Percentiles rank a stretch among this genome's conserved stretches.
phyloP scores from a whole-genome alignment of 1,139 yeast species.

The Sugiyamaella castrensis region DNA sequence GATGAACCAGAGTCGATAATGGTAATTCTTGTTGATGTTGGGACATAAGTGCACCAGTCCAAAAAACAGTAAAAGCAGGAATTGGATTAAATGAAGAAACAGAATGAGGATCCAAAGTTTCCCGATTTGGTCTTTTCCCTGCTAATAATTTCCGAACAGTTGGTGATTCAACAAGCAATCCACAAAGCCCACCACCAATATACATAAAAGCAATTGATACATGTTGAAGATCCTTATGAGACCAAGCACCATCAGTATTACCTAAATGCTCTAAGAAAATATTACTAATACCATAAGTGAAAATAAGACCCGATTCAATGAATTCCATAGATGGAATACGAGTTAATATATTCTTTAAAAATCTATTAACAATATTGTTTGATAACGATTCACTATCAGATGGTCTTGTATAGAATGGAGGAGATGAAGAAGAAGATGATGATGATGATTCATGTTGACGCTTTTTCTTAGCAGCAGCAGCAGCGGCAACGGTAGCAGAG shows the following conservation, averaged over 20 bases:
- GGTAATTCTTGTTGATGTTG: constrained; percentile 83
- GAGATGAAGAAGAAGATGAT: background rate
- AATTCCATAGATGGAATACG: constrained; percentile 64
- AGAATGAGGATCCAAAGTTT: background rate
- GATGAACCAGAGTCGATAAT: constrained; percentile 74
- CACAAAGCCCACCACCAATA: constrained; percentile 90
- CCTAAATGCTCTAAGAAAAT: constrained; percentile 88
- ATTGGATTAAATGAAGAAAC: constrained; percentile 61
- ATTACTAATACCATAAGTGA: constrained; percentile 85
- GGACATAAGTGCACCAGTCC: constrained; percentile 98
- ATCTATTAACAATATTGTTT: background rate
- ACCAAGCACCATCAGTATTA: constrained; percentile 68
- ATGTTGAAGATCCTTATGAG: constrained; percentile 91
- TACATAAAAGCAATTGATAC: constrained; percentile 92
- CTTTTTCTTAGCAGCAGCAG: background rate
- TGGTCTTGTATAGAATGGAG: constrained; percentile 3
- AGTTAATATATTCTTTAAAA: constrained; percentile 28
- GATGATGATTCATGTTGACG: background rate
- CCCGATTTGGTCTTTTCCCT: constrained; percentile 11
- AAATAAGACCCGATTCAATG: constrained; percentile 72
- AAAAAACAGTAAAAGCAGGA: constrained; percentile 87
- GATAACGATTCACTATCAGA: background rate
- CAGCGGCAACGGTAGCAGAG: background rate
- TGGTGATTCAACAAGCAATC: constrained; percentile 69
- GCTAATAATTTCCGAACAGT: constrained; percentile 37